phyloP scores from a whole-genome alignment of 768 basidiomycete species.

The Phylloporus arenicola region DNA sequence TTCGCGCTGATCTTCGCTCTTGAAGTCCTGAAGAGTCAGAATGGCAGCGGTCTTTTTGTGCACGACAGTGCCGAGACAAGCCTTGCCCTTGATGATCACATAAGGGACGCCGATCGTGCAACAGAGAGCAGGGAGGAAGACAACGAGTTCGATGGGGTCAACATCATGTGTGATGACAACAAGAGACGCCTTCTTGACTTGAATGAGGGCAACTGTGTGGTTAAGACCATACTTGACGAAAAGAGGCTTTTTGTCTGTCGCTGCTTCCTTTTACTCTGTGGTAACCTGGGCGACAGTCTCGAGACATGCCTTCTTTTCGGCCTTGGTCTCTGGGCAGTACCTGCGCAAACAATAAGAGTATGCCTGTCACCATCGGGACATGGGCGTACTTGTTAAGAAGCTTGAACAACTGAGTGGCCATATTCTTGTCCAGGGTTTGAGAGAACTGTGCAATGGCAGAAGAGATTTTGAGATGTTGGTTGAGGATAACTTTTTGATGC shows the following conservation, averaged over 20 bases:
- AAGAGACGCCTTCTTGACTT: conserved; percentile 95
- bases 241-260: conserved; percentile 88
- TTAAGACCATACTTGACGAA: conserved; percentile 97
- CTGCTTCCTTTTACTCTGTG: conserved; percentile 73
- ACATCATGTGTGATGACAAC: conserved; percentile 97
- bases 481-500: conserved; percentile 95
- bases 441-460: conserved; percentile 97
- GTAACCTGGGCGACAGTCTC: conserved; percentile 68
- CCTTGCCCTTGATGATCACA: conserved; percentile 97
- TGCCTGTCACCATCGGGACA: neutral
- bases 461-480: conserved; percentile 97
- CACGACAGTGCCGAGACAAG: conserved; percentile 94
- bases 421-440: conserved; percentile 99
- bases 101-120: conserved; percentile 99
- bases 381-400: conserved; percentile 78
- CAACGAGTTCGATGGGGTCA: conserved; percentile 97
- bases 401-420: conserved; percentile 96
- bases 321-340: conserved; percentile 89
- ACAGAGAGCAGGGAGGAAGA: conserved; percentile 97
- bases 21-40: conserved; percentile 87
- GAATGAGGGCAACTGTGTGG: conserved; percentile 91
- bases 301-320: conserved; percentile 95
- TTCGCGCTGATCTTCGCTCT: conserved; percentile 89
- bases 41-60: conserved; percentile 98
- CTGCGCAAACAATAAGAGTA: conserved; percentile 12